Evolutionary conservation across 768 basidiomycete species (phyloP).

Genomic region (Inosperma sp.): DNA sequence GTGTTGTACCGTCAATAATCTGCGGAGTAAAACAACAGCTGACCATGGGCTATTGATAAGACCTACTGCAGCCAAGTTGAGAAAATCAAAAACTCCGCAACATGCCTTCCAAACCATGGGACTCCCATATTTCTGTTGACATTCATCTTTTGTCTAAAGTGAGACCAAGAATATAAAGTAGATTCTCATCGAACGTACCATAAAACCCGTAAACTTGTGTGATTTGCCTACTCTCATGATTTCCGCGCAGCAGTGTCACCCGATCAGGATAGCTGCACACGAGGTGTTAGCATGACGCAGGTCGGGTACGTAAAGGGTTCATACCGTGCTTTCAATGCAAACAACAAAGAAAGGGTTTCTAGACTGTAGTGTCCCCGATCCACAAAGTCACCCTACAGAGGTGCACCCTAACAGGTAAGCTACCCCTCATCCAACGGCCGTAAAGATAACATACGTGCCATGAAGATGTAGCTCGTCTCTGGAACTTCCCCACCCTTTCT

Average conservation of each 20-base stretch:
- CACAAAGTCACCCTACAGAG: conserved; percentile 91
- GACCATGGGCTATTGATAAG: neutral
- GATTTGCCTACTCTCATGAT: conserved; percentile 96
- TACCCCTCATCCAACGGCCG: conserved; percentile 16
- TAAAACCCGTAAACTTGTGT: conserved; percentile 99
- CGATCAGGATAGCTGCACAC: conserved; percentile 79
- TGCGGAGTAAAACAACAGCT: conserved; percentile 25
- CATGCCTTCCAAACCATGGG: conserved; percentile 96
- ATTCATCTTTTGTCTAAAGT: conserved; percentile 62
- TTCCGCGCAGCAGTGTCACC: conserved; percentile 87
- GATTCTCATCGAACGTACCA: conserved; percentile 45
- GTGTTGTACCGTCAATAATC: conserved; percentile 90
- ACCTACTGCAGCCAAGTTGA: conserved; percentile 89
- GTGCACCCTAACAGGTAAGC: conserved; percentile 20
- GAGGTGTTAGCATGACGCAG: neutral
- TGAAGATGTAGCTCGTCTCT: conserved; percentile 91
- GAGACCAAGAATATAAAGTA: neutral
- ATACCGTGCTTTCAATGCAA: conserved; percentile 86
- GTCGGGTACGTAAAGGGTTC: conserved; percentile 10
- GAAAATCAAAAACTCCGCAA: conserved; percentile 92
- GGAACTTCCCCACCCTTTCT: conserved; percentile 82
- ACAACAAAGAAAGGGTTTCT: conserved; percentile 86
- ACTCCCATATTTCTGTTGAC: conserved; percentile 96
- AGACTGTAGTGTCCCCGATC: conserved; percentile 95
- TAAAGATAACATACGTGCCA: conserved; percentile 63